Base-by-base conservation (phyloP, 768 basidiomycete genomes). In the Pleurotus djamor region DNA sequence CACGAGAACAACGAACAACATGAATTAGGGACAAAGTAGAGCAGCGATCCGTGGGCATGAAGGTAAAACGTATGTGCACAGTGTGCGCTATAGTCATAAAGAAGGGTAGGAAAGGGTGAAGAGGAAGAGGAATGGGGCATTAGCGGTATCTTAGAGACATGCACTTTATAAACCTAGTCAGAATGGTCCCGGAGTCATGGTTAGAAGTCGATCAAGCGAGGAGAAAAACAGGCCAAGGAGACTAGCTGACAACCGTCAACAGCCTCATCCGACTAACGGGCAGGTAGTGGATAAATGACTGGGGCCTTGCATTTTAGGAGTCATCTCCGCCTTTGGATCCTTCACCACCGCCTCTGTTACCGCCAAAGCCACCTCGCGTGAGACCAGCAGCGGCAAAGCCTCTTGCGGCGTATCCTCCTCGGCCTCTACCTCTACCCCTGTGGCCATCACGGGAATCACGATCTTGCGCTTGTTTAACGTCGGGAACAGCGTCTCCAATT, bases 381-480 rank as follows among this genome's bases (percentile, higher is more conserved):
- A 93, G 73, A 3, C 91, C 91, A 13, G 89, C 91, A 7, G 86
- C 85, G 4, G 85, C 82, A 56, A 92, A 81, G 10, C 83, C 84
- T 60, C 89, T 76, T 10, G 83, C 79, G n/a, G 82, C 86, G 65
- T 79, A 92, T 2, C 83, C 84, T 16, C 79, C 75, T 9, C 80
- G 78, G 17, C 83, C 80, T 32, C 87, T 78, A 2, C 82, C 80
- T 2, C 88, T 79, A 13, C 84, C 78, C 17, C 79, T 61, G 60
- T 72, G 68, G 61, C 78, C 67, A 70, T 28, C 73, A 57, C 79
- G 77, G 48, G 75, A 69, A 62, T 81, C 80, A 56, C 79, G 76
- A 56, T 82, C 89, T n/a, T 80, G 83, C 32, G 91, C 90, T 64
- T 89, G 83, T 68, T 84, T 87, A 33, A 92, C 84, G 63, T 90